A percentile compares a stretch with the other conserved stretches of the same genome.
These are phyloP conservation scores for Theileria orientalis DNA, from an alignment of 169 alveolate genomes.

Conservation along the genomic window DNA sequence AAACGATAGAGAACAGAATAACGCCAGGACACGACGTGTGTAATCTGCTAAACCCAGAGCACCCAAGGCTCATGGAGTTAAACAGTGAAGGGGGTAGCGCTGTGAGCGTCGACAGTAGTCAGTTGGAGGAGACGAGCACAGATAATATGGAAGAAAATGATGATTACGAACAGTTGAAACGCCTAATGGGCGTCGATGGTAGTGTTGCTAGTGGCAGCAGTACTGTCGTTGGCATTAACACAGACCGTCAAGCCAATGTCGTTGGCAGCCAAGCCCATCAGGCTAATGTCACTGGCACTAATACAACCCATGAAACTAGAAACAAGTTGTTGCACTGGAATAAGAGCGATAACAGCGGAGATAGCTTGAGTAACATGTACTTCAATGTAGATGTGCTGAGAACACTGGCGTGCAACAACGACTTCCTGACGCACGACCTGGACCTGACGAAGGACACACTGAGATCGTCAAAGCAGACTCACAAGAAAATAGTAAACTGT, in stretches of 20 bases:
- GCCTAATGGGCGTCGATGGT: too few species aligned
- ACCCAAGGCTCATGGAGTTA: neutral
- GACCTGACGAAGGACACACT: slow-evolving; percentile 21
- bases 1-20: neutral
- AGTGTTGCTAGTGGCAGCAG: too few species aligned
- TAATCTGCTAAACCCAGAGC: neutral
- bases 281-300: neutral
- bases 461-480: slow-evolving; percentile 32
- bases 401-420: slow-evolving; percentile 48
- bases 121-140: neutral
- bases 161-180: neutral
- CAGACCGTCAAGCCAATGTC: neutral
- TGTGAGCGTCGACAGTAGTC: neutral
- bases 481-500: slow-evolving; percentile 45
- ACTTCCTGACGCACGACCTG: slow-evolving; percentile 58
- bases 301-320: neutral
- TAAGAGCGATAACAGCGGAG: slow-evolving; percentile 6
- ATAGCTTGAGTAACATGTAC: slow-evolving; percentile 13
- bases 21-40: neutral
- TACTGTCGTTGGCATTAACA: too few species aligned
- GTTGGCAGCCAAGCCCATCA: neutral
- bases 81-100: neutral
- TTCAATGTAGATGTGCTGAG: slow-evolving; percentile 56
- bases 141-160: neutral
- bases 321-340: neutral